phyloP scores from a whole-genome alignment of 2,329 filamentous ascomycete genomes.

The Tolypocladium album region DNA sequence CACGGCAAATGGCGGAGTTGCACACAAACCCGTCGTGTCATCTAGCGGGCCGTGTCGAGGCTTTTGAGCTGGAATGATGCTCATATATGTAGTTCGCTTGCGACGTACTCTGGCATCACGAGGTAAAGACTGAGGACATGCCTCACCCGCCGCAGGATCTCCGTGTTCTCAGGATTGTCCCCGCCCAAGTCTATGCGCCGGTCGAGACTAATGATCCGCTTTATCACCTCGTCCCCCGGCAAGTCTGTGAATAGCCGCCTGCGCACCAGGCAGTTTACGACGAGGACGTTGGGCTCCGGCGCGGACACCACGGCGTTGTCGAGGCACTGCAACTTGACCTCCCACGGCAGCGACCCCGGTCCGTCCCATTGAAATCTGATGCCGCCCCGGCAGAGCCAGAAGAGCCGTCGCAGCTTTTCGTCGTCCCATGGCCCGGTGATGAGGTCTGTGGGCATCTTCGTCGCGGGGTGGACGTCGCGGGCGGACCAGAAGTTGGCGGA shows the following conservation, averaged over 20 bases:
- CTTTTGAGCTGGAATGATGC: not conserved
- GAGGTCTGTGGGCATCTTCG: constrained; percentile 27
- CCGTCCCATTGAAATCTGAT: constrained; percentile 16
- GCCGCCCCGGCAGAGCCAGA: constrained; percentile 33
- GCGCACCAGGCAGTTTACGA: constrained; percentile 19
- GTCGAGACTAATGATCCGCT: constrained; percentile 13
- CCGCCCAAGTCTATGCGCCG: constrained; percentile 19
- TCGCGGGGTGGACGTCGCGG: constrained; percentile 26
- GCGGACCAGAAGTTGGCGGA: constrained; percentile 11
- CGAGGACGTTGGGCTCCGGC: constrained; percentile 15
- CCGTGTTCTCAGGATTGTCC: constrained; percentile 12
- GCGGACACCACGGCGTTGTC: constrained; percentile 21
- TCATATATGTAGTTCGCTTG: not conserved
- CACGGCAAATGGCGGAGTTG: not conserved
- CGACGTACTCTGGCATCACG: constrained; percentile 2
- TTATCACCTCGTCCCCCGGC: constrained; percentile 17
- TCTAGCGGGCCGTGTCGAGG: not conserved
- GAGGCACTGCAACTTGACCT: constrained; percentile 25
- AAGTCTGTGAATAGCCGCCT: constrained; percentile 15
- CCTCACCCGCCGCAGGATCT: constrained; percentile 11
- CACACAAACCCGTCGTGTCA: not conserved
- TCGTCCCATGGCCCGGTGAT: constrained; percentile 31
- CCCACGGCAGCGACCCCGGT: constrained; percentile 25
- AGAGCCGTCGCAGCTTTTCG: constrained; percentile 27
- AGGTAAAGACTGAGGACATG: constrained; percentile 1